These are phyloP conservation scores for Beauveria rudraprayagi DNA, from an alignment of 2,329 filamentous ascomycete species.

Conservation along the genomic window DNA sequence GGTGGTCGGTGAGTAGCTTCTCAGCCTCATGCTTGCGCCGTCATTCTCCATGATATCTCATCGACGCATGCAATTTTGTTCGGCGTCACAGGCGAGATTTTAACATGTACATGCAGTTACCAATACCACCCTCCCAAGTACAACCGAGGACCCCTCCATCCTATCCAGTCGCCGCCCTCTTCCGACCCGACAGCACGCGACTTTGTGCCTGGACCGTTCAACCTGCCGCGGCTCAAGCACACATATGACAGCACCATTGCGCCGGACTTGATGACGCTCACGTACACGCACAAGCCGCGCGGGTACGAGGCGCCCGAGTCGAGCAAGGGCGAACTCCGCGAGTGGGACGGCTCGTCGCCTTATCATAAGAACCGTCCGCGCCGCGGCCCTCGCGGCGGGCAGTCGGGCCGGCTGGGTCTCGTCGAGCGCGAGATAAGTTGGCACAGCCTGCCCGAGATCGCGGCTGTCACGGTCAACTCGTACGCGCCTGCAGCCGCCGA, in stretches of 20 bases:
- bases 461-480: conserved; percentile 71
- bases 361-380: conserved; percentile 89
- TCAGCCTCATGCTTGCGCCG: not conserved
- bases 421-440: conserved; percentile 70
- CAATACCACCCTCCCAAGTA: conserved; percentile 92
- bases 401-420: conserved; percentile 55
- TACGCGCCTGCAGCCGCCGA: conserved; percentile 62
- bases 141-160: conserved; percentile 87
- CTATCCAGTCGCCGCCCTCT: conserved; percentile 77
- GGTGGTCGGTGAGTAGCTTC: conserved; percentile 35
- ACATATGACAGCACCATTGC: conserved; percentile 84
- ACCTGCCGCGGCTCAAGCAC: conserved; percentile 76
- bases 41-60: not conserved
- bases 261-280: conserved; percentile 78
- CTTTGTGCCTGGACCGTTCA: conserved; percentile 88
- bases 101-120: conserved; percentile 55
- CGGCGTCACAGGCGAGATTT: not conserved
- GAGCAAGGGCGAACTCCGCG: conserved; percentile 58
- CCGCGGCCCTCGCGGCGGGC: conserved; percentile 71
- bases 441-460: conserved; percentile 76
- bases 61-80: not conserved
- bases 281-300: conserved; percentile 78
- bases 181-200: conserved; percentile 83
- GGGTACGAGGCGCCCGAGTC: conserved; percentile 51
- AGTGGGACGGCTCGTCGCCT: conserved; percentile 84